Percentiles rank a stretch among this genome's conserved stretches.
Evolutionary conservation across 495 filamentous ascomycete genomes (phyloP).

Genomic region (Aspergillus asperescens): DNA sequence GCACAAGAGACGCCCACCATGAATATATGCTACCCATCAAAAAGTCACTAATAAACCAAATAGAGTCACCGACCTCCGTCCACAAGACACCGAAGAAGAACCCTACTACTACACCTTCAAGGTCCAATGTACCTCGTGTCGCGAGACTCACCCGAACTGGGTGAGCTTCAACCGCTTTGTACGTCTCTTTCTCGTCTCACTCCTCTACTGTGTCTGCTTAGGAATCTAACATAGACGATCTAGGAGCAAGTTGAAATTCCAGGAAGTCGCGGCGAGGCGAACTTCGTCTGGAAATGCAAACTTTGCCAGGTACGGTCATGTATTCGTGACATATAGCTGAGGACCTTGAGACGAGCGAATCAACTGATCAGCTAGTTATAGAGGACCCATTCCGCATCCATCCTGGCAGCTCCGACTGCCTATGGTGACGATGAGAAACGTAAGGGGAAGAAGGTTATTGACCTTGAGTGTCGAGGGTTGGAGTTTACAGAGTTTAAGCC

Average conservation of each 20-base stretch:
- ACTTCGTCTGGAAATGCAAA: constrained; percentile 97
- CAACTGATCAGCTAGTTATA: constrained; percentile 20
- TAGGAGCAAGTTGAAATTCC: constrained; percentile 84
- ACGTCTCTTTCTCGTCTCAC: constrained; percentile 27
- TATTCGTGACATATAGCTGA: background rate
- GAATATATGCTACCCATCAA: constrained; percentile 10
- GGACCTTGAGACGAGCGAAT: background rate
- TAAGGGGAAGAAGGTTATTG: constrained; percentile 69
- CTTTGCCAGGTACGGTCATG: constrained; percentile 64
- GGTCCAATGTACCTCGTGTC: constrained; percentile 92
- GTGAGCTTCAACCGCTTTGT: constrained; percentile 87
- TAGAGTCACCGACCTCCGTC: constrained; percentile 85
- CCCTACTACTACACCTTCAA: constrained; percentile 96
- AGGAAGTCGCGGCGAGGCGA: constrained; percentile 88
- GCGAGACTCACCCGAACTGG: constrained; percentile 83
- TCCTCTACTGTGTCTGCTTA: background rate
- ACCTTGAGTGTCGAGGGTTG: constrained; percentile 88
- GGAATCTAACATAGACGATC: background rate
- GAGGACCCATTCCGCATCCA: constrained; percentile 64
- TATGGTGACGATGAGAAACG: constrained; percentile 60
- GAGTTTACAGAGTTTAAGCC: constrained; percentile 88
- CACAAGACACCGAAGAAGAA: constrained; percentile 69
- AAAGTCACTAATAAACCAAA: constrained; percentile 12
- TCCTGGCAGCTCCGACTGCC: constrained; percentile 62
- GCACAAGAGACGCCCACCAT: too few relatives aligned